Evolutionary conservation across 805 yeast genomes (phyloP), one percentile per base, ranked within the genome.

Genomic region (Kluyveromyces dobzhanskii): DNA sequence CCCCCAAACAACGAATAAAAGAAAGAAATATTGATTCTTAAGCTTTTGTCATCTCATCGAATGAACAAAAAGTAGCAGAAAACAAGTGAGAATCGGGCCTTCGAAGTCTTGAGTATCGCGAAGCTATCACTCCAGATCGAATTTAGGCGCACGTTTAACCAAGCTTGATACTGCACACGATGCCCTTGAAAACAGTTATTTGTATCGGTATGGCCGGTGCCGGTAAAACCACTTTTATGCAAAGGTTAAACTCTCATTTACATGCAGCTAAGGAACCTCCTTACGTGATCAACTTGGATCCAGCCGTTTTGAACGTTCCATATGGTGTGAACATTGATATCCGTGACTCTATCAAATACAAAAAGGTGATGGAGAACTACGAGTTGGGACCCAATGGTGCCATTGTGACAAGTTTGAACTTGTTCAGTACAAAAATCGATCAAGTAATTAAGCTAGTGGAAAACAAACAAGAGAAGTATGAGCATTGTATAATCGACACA

Each of bases 161-260:
- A n/a, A n/a, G n/a, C n/a, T n/a, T n/a, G n/a, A n/a, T n/a, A n/a
- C n/a, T n/a, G n/a, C 9, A 21, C 24, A 11, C 16, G 19, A 65
- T 63, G 69, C 55, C 64, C 30, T 57, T 68, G 44, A 58, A 57
- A 19, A 67, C 71, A 28, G 60, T 72, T 35, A 53, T 73, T n/a
- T 72, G 77, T 49, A 71, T 75, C 41, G 80, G 80, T 42, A 75
- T 75, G 80, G 80, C 85, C 56, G 78, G 77, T 26, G 80, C 94
- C 38, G 98, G 99, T 53, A 92, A 92, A 62, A 90, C 99, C 64
- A 92, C 98, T 8, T 92, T 92, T 59, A 80, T 92, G 86, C 99
- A 92, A 61, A 68, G 98, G 46, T 67, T 92, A 44, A 90, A 90
- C 63, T 76, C 96, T 0, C 94, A 92, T 59, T 66, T 92, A 25